These are phyloP conservation scores for Boletus vermiculosoides DNA, from an alignment of 768 basidiomycete genomes.

Conservation along the genomic window DNA sequence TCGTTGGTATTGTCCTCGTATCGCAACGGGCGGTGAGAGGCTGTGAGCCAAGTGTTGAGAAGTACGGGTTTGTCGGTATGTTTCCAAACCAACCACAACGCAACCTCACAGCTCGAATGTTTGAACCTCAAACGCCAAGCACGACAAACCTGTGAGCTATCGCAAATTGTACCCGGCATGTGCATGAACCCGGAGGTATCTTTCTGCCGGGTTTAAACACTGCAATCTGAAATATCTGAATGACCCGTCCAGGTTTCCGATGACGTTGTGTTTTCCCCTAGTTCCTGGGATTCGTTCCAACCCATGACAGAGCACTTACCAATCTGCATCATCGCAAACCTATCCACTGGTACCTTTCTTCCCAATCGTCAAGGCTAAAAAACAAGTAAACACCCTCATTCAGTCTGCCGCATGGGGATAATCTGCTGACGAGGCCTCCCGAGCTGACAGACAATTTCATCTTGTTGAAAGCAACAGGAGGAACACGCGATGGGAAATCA, in stretches of 20 bases:
- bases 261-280: background rate
- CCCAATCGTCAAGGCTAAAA: background rate
- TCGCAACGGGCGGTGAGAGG: background rate
- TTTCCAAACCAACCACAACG: background rate
- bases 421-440: conserved; percentile 1
- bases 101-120: background rate
- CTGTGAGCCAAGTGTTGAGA: background rate
- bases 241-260: background rate
- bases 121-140: conserved; percentile 18
- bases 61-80: background rate
- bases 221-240: background rate
- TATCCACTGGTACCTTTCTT: background rate
- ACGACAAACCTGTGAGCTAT: background rate
- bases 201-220: background rate
- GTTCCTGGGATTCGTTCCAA: background rate
- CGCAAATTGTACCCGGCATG: background rate
- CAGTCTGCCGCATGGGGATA: background rate
- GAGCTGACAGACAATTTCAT: conserved; percentile 1
- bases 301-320: background rate
- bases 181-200: background rate
- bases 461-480: background rate
- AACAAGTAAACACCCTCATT: background rate
- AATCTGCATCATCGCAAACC: background rate
- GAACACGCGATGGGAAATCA: background rate
- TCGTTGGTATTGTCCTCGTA: background rate